Base-by-base conservation (phyloP, 169 alveolate genomes). In the Cryptosporidium xiaoi region DNA sequence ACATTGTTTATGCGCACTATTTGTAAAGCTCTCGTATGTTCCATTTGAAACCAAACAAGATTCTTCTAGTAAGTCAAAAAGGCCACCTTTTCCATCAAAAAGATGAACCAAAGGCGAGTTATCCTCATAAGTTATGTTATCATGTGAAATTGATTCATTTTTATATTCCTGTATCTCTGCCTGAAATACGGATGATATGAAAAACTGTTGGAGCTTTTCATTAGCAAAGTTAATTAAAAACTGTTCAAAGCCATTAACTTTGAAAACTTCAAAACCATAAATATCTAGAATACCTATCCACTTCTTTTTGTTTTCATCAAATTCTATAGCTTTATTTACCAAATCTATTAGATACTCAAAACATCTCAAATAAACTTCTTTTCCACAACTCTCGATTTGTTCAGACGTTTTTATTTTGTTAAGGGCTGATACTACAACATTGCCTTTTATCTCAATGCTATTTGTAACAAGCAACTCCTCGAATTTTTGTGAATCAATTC, bases 251-350 rank as follows among this genome's bases (percentile, higher is more conserved):
- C 99, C 95, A 95, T 99, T 99, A 82, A 94, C 94, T 65, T 95
- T 91, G 82, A 98, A 97, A 53, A 93, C 95, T 90, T 98, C 99
- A 90, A 98, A 98, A 0, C 99, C 99, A 91, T 96, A 98, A 65
- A 98, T 98, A 91, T 98, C 99, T 24, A 98, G 90, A 64, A 98
- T 95, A 48, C 99, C 99, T 65, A 98, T 97, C 93, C 95, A 94
- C 31, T 65, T 90, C 46, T 83, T 68, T 51, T 71, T 90, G 16
- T 33, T 91, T 46, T 91, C 93, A 64, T 93, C 94, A 33, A 84
- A 90, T 50, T 90, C 83, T 82, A 93, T 91, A 84, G 92, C 91
- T 62, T 87, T 77, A 84, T 94, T 94, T 50, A 94, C 82, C 64
- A 83, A 91, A 55, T 93, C 91, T 55, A 93, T 93, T 51, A 91